These are phyloP conservation scores for Kwoniella newhampshirensis DNA, from an alignment of 768 basidiomycete genomes.

Conservation along the genomic window DNA sequence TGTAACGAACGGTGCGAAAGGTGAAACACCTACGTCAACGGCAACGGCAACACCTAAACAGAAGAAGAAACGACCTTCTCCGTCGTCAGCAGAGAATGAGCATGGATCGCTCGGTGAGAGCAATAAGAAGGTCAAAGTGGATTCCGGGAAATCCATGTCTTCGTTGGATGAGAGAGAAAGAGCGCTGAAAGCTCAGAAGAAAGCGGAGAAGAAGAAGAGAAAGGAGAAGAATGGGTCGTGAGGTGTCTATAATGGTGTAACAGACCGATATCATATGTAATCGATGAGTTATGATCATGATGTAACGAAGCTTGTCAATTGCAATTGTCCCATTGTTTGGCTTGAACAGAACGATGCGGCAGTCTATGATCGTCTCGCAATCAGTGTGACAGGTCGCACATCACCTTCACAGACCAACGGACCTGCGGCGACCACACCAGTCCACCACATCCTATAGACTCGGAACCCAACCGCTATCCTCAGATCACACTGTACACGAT, in stretches of 20 bases:
- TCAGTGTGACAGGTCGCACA: no score
- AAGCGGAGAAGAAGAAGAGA: constrained; percentile 29
- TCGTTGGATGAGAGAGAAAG: constrained; percentile 32
- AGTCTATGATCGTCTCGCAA: no score
- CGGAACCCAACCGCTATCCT: no score
- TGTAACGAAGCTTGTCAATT: no score
- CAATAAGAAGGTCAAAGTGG: constrained; percentile 15
- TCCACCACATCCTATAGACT: no score
- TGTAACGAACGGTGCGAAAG: no score
- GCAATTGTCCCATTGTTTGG: no score
- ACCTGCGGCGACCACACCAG: no score
- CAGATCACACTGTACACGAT: not conserved
- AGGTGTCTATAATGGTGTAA: not conserved
- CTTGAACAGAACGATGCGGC: no score
- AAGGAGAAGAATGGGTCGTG: constrained; percentile 10
- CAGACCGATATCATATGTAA: not conserved
- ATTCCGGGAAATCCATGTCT: not conserved
- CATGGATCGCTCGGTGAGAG: not conserved
- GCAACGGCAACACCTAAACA: constrained; percentile 1
- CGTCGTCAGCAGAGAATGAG: no score
- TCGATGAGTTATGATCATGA: not conserved
- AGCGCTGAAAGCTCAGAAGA: constrained; percentile 30
- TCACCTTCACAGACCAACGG: no score
- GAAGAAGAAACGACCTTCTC: constrained; percentile 12
- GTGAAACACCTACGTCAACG: not conserved